Percentiles rank a stretch among this genome's conserved stretches.
Conservation (phyloP, 768 basidiomycete species). For the Naganishia friedmannii region DNA sequence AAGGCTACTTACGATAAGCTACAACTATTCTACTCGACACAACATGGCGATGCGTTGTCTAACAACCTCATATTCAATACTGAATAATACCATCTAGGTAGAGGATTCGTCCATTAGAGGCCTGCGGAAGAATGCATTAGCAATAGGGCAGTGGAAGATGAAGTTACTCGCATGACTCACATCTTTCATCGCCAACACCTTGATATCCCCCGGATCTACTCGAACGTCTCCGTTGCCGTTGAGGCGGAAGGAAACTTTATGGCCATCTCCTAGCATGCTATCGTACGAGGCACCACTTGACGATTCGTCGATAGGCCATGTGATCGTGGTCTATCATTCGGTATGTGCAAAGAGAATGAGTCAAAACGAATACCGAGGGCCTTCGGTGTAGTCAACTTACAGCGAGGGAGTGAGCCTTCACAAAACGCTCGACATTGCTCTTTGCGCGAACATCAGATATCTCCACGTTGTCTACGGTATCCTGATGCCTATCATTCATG, state of each 20-base stretch:
- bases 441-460: conserved; percentile 60
- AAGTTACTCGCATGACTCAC: conserved; percentile 31
- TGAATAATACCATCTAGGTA: conserved; percentile 38
- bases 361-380: background rate
- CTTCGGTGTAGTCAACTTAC: conserved; percentile 54
- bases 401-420: conserved; percentile 77
- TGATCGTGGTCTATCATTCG: background rate
- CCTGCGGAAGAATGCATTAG: conserved; percentile 21
- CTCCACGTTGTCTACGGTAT: conserved; percentile 28
- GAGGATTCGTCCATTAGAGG: conserved; percentile 40
- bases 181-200: conserved; percentile 41
- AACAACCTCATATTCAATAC: background rate
- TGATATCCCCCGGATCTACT: conserved; percentile 43
- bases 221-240: conserved; percentile 35
- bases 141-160: background rate
- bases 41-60: background rate
- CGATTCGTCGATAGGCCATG: conserved; percentile 2
- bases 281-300: conserved; percentile 25
- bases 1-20: background rate
- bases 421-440: conserved; percentile 73
- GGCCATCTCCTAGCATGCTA: conserved; percentile 37
- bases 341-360: background rate
- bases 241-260: conserved; percentile 24
- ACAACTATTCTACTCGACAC: background rate
- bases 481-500: conserved; percentile 40